These are phyloP conservation scores for Pythium myriotylum DNA, from an alignment of 352 stramenopile species.

Conservation along the genomic window DNA sequence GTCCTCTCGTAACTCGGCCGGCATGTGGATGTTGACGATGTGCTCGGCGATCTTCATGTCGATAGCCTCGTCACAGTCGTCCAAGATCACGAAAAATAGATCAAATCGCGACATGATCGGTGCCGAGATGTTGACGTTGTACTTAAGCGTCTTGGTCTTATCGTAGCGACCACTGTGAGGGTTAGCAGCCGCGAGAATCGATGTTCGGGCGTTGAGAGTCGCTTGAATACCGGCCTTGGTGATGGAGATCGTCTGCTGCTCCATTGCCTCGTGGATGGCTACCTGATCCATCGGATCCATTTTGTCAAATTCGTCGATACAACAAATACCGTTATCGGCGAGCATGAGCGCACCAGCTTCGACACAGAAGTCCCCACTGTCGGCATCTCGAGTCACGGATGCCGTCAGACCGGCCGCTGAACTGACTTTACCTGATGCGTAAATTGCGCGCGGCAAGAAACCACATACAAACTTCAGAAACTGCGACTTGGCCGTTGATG, in stretches of 20 bases:
- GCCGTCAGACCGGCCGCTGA: conserved; percentile 98
- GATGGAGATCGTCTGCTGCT: conserved; percentile 99
- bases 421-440: conserved; percentile 99
- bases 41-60: conserved; percentile 97
- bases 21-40: conserved; percentile 97
- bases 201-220: conserved; percentile 98
- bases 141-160: conserved; percentile 90
- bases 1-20: conserved; percentile 47
- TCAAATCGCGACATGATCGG: conserved; percentile 99
- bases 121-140: conserved; percentile 91
- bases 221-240: conserved; percentile 99
- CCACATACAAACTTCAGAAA: conserved; percentile 98
- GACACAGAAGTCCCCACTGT: conserved; percentile 92
- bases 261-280: conserved; percentile 99
- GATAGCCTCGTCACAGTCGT: conserved; percentile 95
- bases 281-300: conserved; percentile 98
- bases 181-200: conserved; percentile 99
- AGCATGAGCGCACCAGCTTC: conserved; percentile 97
- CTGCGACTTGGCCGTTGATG: conserved; percentile 98
- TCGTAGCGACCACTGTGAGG: conserved; percentile 96
- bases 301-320: conserved; percentile 99
- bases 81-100: conserved; percentile 98
- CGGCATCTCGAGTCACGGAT: conserved; percentile 94
- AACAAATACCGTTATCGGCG: conserved; percentile 98
- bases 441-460: conserved; percentile 95